Evolutionary conservation across 371 early-diverging fungal genomes (phyloP).

Genomic region (Mucor mucedo): DNA sequence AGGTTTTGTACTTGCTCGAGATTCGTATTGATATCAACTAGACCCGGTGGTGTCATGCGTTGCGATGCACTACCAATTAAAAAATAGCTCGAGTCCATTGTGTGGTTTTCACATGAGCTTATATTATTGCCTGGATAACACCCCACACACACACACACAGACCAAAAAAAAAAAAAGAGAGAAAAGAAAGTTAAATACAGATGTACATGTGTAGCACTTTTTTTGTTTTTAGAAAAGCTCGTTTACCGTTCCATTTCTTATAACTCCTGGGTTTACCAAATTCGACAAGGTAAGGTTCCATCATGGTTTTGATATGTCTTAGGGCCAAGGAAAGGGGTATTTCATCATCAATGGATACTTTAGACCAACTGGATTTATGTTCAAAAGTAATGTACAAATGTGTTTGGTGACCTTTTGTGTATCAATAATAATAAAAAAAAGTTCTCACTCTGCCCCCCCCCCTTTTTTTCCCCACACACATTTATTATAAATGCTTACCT

Average conservation of each 20-base stretch:
- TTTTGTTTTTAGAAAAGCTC: background rate
- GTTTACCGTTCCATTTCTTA: conserved; percentile 39
- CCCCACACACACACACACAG: too few species aligned
- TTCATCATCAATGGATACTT: conserved; percentile 35
- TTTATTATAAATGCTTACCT: conserved; percentile 27
- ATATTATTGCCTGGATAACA: conserved; percentile 15
- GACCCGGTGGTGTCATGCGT: conserved; percentile 29
- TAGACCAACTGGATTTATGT: conserved; percentile 42
- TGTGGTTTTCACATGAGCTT: conserved; percentile 26
- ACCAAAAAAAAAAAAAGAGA: background rate
- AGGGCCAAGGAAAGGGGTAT: conserved; percentile 31
- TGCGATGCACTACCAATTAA: conserved; percentile 48
- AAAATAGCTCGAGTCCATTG: conserved; percentile 35
- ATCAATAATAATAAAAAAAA: conserved; percentile 1
- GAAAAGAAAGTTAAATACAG: conserved; percentile 6
- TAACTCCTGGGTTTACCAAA: conserved; percentile 33
- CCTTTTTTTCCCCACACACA: background rate
- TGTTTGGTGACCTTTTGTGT: conserved; percentile 33
- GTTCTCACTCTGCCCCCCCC: background rate
- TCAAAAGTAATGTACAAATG: conserved; percentile 39
- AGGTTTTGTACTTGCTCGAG: conserved; percentile 43
- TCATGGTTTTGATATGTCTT: conserved; percentile 26
- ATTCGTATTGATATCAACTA: conserved; percentile 33
- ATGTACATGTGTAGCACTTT: background rate
- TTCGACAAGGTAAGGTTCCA: conserved; percentile 42